Evolutionary conservation across 139 green algal genomes (phyloP).

Genomic region (Ettlia oleoabundans): DNA sequence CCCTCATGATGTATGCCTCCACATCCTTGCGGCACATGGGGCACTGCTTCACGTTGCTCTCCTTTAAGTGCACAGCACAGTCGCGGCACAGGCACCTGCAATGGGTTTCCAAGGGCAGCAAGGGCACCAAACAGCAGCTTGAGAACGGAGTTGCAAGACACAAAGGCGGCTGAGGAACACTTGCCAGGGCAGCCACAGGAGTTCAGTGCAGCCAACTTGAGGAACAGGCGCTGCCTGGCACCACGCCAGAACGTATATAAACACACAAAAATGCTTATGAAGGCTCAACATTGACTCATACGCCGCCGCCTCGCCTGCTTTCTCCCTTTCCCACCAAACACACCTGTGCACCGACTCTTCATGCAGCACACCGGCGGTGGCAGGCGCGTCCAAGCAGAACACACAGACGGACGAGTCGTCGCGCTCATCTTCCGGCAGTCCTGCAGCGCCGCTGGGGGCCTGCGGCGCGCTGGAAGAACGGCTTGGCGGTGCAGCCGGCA

Average conservation of each 20-base stretch:
- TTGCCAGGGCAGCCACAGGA: background rate
- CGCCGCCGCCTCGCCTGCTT: too few species aligned
- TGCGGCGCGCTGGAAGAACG: background rate
- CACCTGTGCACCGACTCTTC: conserved; percentile 38
- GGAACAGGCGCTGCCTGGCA: too few species aligned
- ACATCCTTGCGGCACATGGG: conserved; percentile 42
- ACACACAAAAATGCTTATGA: too few species aligned
- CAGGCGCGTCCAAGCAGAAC: conserved; percentile 37
- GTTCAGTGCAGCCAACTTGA: too few species aligned
- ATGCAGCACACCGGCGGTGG: conserved; percentile 44
- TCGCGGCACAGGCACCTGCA: conserved; percentile 37
- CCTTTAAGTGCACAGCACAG: conserved; percentile 33
- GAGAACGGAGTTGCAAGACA: background rate
- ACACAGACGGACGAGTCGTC: conserved; percentile 33
- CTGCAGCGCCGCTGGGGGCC: background rate
- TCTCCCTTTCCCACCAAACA: too few species aligned
- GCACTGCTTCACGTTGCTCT: conserved; percentile 4
- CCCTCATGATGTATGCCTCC: conserved; percentile 27
- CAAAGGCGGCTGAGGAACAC: background rate
- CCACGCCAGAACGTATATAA: too few species aligned
- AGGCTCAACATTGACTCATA: too few species aligned
- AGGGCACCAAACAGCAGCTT: too few species aligned
- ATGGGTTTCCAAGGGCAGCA: background rate
- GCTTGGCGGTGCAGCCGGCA: background rate
- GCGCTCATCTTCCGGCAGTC: background rate